Evolutionary conservation across 768 basidiomycete genomes (phyloP).

Genomic region (Myochromella boudieri): DNA sequence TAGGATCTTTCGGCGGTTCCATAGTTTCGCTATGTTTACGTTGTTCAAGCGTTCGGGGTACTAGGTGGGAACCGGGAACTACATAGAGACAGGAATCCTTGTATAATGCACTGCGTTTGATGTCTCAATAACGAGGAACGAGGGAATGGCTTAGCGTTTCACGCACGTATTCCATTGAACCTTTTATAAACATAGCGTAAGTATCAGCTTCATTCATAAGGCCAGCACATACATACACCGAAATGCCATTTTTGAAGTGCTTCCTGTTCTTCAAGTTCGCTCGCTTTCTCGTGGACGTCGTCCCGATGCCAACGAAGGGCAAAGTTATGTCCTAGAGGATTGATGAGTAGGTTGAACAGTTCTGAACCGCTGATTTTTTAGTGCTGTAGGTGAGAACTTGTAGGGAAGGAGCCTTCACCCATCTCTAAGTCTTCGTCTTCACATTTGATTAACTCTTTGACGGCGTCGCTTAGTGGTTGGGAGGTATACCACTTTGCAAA

Average conservation of each 20-base stretch:
- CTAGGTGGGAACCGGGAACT: conserved; percentile 67
- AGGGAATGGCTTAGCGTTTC: not conserved
- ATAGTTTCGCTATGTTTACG: conserved; percentile 50
- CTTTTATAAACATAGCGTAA: too few relatives aligned
- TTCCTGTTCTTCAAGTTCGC: conserved; percentile 54
- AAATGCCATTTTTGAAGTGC: conserved; percentile 61
- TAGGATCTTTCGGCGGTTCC: conserved; percentile 53
- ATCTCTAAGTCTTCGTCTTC: conserved; percentile 63
- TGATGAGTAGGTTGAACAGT: conserved; percentile 74
- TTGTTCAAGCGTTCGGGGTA: conserved; percentile 57
- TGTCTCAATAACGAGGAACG: not conserved
- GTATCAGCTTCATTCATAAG: too few relatives aligned
- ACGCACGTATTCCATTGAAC: conserved; percentile 83
- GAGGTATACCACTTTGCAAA: conserved; percentile 74
- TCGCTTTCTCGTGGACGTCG: conserved; percentile 61
- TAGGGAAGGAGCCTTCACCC: conserved; percentile 47
- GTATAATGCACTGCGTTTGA: conserved; percentile 56
- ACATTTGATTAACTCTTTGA: conserved; percentile 53
- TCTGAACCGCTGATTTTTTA: conserved; percentile 37
- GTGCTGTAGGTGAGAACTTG: not conserved
- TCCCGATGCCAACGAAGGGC: conserved; percentile 82
- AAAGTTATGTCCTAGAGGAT: conserved; percentile 63
- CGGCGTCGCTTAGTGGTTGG: conserved; percentile 41
- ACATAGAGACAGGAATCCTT: conserved; percentile 68
- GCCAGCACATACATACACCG: conserved; percentile 64